Evolutionary conservation across 441 rosid species (phyloP), one percentile per base, ranked within the genome.

Genomic region (Arabidopsis lyrata): DNA sequence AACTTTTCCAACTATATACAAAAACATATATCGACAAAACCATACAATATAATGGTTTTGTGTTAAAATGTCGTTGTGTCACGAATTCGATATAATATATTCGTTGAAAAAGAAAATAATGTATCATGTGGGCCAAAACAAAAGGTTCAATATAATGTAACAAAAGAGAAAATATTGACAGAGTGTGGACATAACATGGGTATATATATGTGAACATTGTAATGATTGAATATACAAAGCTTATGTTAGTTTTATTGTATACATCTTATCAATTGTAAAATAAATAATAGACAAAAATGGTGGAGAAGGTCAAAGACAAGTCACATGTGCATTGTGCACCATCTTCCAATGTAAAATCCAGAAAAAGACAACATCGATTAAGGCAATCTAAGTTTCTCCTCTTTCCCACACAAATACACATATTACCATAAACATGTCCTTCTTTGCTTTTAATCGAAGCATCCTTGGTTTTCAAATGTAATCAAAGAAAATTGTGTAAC

Each of bases 321-420:
- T 53, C 68, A 75, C 78, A 75, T 75, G 78, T 75, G 78, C 78
- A 68, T 22, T 52, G 42, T 75, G 78, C 69, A 75, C 69, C 78
- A 68, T 60, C 69, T 75, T 68, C 64, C 78, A 61, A 75, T 75
- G 74, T 53, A 68, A 42, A 68, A 68, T 61, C 64, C 69, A 62
- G 35, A 75, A 68, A 68, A 75, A 68, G 78, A 68, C 78, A 68
- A 61, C 78, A 75, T 68, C 69, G 74, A 75, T 75, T 68, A 68
- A 75, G 74, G 78, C 58, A 75, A 75, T 68, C 74, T 53, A 75
- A 54, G 69, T 61, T 75, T 61, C 78, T 75, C 64, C 74, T 75
- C 74, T 75, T 75, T 75, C 69, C 74, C 78, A 68, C 74, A 75
- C 74, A 75, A 54, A 41, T 60, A 68, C 78, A 75, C 74, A 75